Conservation (phyloP, 2,329 filamentous ascomycete genomes). For the Aspergillus pseudoglaucus region DNA sequence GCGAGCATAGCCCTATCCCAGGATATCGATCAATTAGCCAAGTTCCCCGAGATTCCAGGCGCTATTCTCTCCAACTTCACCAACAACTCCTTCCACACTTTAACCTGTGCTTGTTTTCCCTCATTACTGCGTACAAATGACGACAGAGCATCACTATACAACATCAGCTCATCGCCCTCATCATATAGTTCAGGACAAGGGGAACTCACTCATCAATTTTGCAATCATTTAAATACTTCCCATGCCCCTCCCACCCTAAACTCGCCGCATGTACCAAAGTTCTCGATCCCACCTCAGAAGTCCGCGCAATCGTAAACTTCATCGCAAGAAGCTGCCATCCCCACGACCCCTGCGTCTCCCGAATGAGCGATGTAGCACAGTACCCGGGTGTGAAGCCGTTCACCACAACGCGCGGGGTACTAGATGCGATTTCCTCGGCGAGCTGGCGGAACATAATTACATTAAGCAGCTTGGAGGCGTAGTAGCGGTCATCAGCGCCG, state of each 20-base stretch:
- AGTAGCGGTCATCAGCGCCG: not conserved
- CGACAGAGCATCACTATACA: not conserved
- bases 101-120: not conserved
- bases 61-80: not conserved
- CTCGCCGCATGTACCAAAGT: not conserved
- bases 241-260: not conserved
- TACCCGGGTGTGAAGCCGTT: not conserved
- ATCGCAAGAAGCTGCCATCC: not conserved
- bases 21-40: not conserved
- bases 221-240: not conserved
- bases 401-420: not conserved
- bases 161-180: not conserved
- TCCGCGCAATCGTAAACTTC: not conserved
- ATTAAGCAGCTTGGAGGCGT: not conserved
- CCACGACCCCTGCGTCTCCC: not conserved
- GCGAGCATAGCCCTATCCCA: not conserved
- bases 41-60: not conserved
- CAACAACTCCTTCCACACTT: not conserved
- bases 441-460: not conserved
- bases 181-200: not conserved
- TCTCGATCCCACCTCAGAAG: not conserved
- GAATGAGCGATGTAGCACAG: not conserved
- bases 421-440: not conserved
- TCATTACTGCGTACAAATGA: not conserved
- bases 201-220: not conserved